Conservation (phyloP, 1,284 basidiomycete species). For the Ganoderma lingzhi region DNA sequence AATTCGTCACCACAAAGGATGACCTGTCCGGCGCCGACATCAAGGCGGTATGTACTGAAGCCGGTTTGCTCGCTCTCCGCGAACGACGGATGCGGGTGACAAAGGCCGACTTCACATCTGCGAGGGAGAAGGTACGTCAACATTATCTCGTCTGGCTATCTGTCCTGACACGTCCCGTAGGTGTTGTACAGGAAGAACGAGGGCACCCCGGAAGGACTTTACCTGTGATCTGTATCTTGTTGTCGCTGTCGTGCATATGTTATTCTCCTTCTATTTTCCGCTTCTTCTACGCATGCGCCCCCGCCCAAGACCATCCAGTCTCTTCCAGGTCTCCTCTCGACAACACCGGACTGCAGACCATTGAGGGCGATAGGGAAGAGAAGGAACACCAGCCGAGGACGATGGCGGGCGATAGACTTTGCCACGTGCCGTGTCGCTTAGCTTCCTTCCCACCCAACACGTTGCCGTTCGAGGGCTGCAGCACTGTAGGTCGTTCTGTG, state of each 20-base stretch:
- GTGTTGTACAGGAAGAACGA: slow-evolving; percentile 94
- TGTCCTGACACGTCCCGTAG: slow-evolving; percentile 46
- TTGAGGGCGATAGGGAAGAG: background rate
- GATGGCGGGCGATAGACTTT: slow-evolving; percentile 15
- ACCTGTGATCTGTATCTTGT: slow-evolving; percentile 58
- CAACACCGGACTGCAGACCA: background rate
- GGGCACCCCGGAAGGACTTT: slow-evolving; percentile 87
- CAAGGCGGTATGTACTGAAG: slow-evolving; percentile 98
- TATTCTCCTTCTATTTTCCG: slow-evolving; percentile 23
- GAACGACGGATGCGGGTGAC: slow-evolving; percentile 98
- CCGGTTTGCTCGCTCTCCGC: slow-evolving; percentile 92
- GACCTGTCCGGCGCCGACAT: slow-evolving; percentile 98
- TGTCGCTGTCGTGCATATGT: slow-evolving; percentile 28
- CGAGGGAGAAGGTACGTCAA: slow-evolving; percentile 83
- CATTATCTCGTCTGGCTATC: background rate
- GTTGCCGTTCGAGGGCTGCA: background rate
- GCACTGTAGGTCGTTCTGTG: background rate
- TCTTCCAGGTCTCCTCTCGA: background rate
- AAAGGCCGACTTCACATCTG: slow-evolving; percentile 88
- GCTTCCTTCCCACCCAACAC: slow-evolving; percentile 4
- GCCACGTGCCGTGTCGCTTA: slow-evolving; percentile 11
- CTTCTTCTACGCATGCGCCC: background rate
- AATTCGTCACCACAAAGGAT: slow-evolving; percentile 96
- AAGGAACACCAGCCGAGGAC: background rate
- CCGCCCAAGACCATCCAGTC: background rate